Conservation (phyloP, 495 filamentous ascomycete genomes). For the Margaritispora aquatica region DNA sequence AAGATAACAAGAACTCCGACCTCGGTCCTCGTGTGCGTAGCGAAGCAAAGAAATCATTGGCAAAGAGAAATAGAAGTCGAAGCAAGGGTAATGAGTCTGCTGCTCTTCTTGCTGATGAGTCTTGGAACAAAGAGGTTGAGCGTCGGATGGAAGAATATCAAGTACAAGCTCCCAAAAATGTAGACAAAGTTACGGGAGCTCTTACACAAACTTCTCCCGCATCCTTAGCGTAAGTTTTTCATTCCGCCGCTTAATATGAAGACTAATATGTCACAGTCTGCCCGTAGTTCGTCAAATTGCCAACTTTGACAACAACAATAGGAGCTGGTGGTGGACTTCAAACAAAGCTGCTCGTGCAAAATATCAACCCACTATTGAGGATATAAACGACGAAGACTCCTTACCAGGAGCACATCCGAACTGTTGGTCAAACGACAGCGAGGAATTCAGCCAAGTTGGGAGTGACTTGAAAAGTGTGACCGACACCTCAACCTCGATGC, state of each 20-base stretch:
- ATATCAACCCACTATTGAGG: background rate
- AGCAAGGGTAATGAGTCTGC: background rate
- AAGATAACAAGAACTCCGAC: background rate
- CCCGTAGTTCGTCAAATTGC: background rate
- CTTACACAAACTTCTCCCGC: background rate
- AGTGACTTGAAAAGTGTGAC: background rate
- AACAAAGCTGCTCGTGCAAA: background rate
- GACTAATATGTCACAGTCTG: background rate
- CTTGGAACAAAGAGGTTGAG: background rate
- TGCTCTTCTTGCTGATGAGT: background rate
- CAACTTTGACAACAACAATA: background rate
- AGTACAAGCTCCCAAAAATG: background rate
- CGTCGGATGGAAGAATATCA: background rate
- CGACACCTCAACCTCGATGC: background rate
- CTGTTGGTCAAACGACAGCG: background rate
- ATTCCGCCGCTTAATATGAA: background rate
- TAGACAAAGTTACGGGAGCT: background rate
- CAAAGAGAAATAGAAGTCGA: background rate
- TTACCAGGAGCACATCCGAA: conserved; percentile 4
- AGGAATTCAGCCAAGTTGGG: background rate
- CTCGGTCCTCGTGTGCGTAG: background rate
- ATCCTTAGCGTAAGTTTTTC: background rate
- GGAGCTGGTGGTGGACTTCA: background rate
- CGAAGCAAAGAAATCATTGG: background rate
- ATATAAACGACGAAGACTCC: conserved; percentile 1